Conservation (phyloP, 139 green algal genomes). For the Spirogloea muscicola region DNA sequence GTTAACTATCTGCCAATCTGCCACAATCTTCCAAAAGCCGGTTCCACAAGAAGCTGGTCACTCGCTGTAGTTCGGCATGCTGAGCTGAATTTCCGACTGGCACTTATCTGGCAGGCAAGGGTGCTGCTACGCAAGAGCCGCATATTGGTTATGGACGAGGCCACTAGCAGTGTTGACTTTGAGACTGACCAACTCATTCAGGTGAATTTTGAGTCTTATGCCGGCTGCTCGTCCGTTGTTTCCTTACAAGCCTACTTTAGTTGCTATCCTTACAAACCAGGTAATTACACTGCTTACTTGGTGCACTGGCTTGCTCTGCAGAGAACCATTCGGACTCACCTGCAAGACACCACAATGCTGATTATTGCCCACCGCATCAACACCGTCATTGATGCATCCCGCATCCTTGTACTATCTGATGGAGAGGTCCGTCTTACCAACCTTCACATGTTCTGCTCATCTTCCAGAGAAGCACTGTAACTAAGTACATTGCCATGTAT, state of each 20-base stretch:
- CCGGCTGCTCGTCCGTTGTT: not conserved
- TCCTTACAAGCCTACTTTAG: not conserved
- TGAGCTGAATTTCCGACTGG: not conserved
- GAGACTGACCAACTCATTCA: slow-evolving; percentile 77
- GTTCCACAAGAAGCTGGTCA: not conserved
- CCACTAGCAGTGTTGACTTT: slow-evolving; percentile 76
- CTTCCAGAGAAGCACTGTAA: not conserved
- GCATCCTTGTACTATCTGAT: slow-evolving; percentile 18
- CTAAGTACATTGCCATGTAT: not conserved
- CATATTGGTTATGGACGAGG: slow-evolving; percentile 78
- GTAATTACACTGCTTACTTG: not conserved
- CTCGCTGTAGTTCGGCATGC: not conserved
- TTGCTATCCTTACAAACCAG: not conserved
- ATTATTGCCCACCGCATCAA: slow-evolving; percentile 53
- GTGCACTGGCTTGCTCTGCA: not conserved
- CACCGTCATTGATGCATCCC: slow-evolving; percentile 66
- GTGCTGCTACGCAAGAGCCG: slow-evolving; percentile 59
- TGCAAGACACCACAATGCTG: slow-evolving; percentile 6
- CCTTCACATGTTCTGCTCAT: not conserved
- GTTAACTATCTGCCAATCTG: too few species aligned
- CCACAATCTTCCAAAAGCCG: too few species aligned
- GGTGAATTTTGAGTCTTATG: slow-evolving; percentile 15
- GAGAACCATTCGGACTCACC: slow-evolving; percentile 51
- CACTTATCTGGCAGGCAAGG: not conserved
- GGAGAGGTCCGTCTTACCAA: not conserved